These are phyloP conservation scores for Achaetomiella virescens DNA, from an alignment of 495 filamentous ascomycete genomes.

Conservation along the genomic window DNA sequence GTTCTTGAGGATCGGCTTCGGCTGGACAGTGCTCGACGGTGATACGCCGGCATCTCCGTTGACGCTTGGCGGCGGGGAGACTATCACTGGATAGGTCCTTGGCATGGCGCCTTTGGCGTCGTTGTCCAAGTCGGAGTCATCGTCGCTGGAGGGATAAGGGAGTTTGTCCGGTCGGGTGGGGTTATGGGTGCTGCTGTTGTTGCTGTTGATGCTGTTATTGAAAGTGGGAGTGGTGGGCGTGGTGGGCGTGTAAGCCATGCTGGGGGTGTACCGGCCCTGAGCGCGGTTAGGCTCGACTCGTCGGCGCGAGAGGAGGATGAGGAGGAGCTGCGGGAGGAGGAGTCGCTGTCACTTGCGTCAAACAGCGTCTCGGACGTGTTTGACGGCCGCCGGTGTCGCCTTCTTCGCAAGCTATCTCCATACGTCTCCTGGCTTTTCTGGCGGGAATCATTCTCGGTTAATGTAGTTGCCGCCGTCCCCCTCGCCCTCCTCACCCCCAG, in stretches of 20 bases:
- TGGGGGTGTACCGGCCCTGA: conserved; percentile 7
- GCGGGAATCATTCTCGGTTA: background rate
- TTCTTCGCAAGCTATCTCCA: conserved; percentile 2
- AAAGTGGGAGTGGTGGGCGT: too few species aligned
- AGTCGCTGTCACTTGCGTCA: conserved; percentile 25
- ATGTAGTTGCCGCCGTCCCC: conserved; percentile 4
- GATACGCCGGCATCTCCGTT: conserved; percentile 26
- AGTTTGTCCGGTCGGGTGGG: too few species aligned
- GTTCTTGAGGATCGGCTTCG: conserved; percentile 48
- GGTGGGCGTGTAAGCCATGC: background rate
- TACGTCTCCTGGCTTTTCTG: conserved; percentile 19
- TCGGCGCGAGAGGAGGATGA: conserved; percentile 4
- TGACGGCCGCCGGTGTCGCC: background rate
- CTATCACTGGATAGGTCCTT: conserved; percentile 36
- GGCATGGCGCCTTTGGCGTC: conserved; percentile 23
- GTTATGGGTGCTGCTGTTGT: background rate
- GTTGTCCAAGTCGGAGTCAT: conserved; percentile 8
- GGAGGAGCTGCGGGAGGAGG: conserved; percentile 15
- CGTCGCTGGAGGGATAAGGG: conserved; percentile 5
- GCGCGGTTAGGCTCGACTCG: background rate
- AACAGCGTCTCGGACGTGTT: conserved; percentile 17
- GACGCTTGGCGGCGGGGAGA: conserved; percentile 32
- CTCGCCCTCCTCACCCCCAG: conserved; percentile 44
- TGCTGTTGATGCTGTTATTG: background rate
- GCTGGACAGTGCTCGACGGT: conserved; percentile 34